Base-by-base conservation (phyloP, 2,329 filamentous ascomycete species). In the Emergomyces pasteurianus region DNA sequence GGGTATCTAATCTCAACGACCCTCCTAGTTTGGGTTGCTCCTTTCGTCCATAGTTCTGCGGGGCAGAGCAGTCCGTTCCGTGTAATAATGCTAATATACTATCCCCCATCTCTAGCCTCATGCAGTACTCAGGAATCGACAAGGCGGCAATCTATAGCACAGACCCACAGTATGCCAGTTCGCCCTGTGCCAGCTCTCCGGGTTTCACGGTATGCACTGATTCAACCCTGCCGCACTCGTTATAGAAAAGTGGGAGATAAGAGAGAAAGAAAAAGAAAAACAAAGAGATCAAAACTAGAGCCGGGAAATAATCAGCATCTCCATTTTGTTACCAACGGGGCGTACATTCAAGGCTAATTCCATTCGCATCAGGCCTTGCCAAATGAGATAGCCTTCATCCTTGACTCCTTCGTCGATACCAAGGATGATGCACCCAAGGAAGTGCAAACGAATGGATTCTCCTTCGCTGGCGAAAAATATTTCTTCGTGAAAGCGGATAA, bases 81-180 rank as follows among this genome's bases (percentile, higher is more conserved):
- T 31, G 12, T 8, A 38, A 36, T 18, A 36, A 38, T 21, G 50
- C 28, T 34, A 54, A 34, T 54, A 38, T 12, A 8, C 50, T 6
- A 23, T 16, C 26, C 8, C 6, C 50, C 10, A 12, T 57, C 14
- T 49, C 12, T 72, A 95, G 90, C 83, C 85, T 96, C 70, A 83
- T 95, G 71, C 87, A 82, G 78, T 86, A 82, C 69, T 86, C 86
- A 71, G 86, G 92, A 74, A 77, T 95, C 72, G 87, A 94, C 79
- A 87, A 90, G 79, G 91, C 83, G 70, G 88, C 89, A 72, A 91
- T 96, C 74, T 85, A 94, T 80, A 57, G 38, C 38, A 43, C 38
- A n/a, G 91, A 88, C 76, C 79, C 78, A 66, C 88, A 88, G 68
- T 89, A 90, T 69, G 88, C 89, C 77, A 90, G 86, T 73, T 81